Percentiles rank a stretch among this genome's conserved stretches.
These are phyloP conservation scores for Macrophomina tecta DNA, from an alignment of 2,329 filamentous ascomycete genomes.

Conservation along the genomic window DNA sequence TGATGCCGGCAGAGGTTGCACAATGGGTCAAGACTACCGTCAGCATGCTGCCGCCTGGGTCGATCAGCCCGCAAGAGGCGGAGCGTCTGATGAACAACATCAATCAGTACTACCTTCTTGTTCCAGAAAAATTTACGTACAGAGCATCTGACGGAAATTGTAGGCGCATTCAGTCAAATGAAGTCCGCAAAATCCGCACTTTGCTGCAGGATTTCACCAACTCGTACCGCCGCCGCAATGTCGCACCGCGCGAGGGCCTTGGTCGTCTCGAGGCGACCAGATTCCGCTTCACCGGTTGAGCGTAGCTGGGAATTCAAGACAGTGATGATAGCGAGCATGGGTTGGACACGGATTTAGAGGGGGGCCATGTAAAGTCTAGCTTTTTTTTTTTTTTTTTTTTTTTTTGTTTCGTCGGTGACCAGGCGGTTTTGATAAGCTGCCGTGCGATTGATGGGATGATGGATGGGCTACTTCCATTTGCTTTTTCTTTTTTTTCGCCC, in stretches of 20 bases:
- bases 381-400: slow-evolving; percentile 23
- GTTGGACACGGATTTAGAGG: slow-evolving; percentile 21
- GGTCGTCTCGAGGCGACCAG: slow-evolving; percentile 84
- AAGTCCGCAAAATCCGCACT: slow-evolving; percentile 79
- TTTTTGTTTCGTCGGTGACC: slow-evolving; percentile 15
- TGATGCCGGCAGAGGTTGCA: slow-evolving; percentile 80
- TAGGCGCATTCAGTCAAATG: slow-evolving; percentile 66
- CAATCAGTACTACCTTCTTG: slow-evolving; percentile 59
- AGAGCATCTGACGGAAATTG: slow-evolving; percentile 11
- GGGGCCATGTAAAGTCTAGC: slow-evolving; percentile 21
- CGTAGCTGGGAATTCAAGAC: not conserved
- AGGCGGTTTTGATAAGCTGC: not conserved
- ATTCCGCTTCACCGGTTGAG: slow-evolving; percentile 71
- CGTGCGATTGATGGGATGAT: slow-evolving; percentile 8
- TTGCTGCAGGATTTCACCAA: slow-evolving; percentile 97
- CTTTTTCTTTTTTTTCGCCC: not conserved
- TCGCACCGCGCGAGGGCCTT: slow-evolving; percentile 91
- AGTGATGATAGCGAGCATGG: slow-evolving; percentile 11
- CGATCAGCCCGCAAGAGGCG: slow-evolving; percentile 78
- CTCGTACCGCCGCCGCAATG: slow-evolving; percentile 88
- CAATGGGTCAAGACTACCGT: slow-evolving; percentile 85
- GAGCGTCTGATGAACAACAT: slow-evolving; percentile 82
- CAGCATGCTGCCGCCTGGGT: slow-evolving; percentile 80
- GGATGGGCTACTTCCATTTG: slow-evolving; percentile 4
- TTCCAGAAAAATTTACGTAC: slow-evolving; percentile 10